Percentiles rank a stretch among this genome's conserved stretches.
Evolutionary conservation across 805 yeast genomes (phyloP).

Genomic region (Myxozyma neotropica): DNA sequence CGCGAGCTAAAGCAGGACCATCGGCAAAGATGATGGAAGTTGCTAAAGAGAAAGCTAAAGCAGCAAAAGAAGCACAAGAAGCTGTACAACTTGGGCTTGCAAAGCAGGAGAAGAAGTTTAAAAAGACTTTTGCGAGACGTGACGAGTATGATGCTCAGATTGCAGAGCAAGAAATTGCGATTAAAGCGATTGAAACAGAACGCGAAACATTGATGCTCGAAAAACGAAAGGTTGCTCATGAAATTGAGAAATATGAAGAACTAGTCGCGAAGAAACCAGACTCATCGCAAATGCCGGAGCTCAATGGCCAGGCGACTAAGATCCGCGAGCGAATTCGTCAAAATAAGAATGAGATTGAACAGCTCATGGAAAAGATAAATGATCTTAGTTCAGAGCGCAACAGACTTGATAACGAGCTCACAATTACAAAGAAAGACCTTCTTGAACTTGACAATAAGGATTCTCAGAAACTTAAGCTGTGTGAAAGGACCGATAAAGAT

Average conservation of each 20-base stretch:
- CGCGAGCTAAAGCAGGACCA: constrained; percentile 16
- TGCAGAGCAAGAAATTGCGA: constrained; percentile 4
- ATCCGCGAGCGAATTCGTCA: neutral
- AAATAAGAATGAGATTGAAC: neutral
- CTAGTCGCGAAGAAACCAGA: neutral
- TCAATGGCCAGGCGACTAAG: neutral
- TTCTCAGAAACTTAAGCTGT: constrained; percentile 5
- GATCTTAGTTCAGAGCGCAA: constrained; percentile 39
- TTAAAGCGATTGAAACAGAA: constrained; percentile 1
- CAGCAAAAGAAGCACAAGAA: neutral
- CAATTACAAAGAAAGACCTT: constrained; percentile 5
- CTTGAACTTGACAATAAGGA: constrained; percentile 1
- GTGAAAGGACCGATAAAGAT: constrained; percentile 37
- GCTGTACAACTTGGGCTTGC: constrained; percentile 40
- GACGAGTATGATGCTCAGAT: constrained; percentile 10
- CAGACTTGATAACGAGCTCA: constrained; percentile 40
- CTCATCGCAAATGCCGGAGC: neutral
- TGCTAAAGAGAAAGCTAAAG: constrained; percentile 44
- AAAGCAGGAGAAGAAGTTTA: constrained; percentile 26
- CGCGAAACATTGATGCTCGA: neutral
- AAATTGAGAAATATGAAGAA: neutral
- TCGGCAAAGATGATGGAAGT: constrained; percentile 42
- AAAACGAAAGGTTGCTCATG: neutral
- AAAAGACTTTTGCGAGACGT: neutral
- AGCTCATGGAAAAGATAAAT: neutral